Evolutionary conservation across 352 stramenopile species (phyloP).

Genomic region (Globisporangium carolinianum): DNA sequence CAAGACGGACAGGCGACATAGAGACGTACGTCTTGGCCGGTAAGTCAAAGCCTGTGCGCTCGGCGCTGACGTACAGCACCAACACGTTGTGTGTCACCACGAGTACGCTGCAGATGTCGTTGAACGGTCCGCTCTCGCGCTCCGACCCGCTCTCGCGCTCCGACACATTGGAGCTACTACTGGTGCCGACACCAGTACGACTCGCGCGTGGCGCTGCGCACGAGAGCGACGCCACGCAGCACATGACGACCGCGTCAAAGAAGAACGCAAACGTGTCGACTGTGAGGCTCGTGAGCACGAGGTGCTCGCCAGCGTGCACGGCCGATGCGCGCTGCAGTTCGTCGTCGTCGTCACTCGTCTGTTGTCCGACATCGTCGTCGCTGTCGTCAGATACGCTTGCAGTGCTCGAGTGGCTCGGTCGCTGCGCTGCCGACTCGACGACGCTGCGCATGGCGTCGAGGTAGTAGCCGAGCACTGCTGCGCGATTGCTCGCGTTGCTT

Average conservation of each 20-base stretch:
- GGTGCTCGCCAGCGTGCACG: conserved; percentile 44
- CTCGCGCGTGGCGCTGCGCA: conserved; percentile 23
- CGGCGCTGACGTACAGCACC: conserved; percentile 39
- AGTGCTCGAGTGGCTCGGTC: conserved; percentile 1
- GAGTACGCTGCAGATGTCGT: conserved; percentile 30
- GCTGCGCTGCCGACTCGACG: conserved; percentile 14
- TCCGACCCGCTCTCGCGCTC: conserved; percentile 5
- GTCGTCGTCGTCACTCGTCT: conserved; percentile 14
- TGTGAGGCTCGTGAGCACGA: conserved; percentile 57
- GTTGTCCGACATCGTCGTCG: too few species aligned
- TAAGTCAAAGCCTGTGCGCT: conserved; percentile 44
- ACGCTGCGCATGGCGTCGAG: conserved; percentile 41
- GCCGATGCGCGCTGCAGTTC: conserved; percentile 8
- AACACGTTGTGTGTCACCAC: conserved; percentile 33
- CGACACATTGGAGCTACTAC: too few species aligned
- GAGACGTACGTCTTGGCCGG: conserved; percentile 31
- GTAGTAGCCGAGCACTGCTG: conserved; percentile 31
- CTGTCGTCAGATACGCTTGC: background rate
- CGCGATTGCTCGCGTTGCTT: conserved; percentile 18
- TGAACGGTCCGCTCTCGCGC: conserved; percentile 23
- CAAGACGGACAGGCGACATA: background rate
- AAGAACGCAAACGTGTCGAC: conserved; percentile 56
- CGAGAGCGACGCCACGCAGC: conserved; percentile 39
- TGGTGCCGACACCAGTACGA: conserved; percentile 3
- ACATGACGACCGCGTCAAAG: conserved; percentile 48